Evolutionary conservation across 805 yeast genomes (phyloP).

Genomic region (Candida tammaniensis): DNA sequence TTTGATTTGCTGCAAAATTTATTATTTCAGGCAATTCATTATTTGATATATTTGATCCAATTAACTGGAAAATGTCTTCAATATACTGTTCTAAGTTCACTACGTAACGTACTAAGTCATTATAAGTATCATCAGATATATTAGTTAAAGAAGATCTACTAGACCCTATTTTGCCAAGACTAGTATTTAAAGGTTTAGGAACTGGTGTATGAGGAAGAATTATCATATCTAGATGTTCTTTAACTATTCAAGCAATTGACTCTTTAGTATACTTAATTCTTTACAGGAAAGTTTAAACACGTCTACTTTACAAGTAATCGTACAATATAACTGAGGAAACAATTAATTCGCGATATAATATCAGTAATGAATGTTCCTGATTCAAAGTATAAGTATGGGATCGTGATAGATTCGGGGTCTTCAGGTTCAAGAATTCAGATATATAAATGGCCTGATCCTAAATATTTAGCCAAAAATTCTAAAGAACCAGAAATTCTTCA

Average conservation of each 20-base stretch:
- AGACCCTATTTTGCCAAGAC: conserved; percentile 5
- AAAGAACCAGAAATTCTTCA: conserved; percentile 33
- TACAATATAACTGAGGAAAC: too few relatives aligned
- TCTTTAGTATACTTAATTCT: too few relatives aligned
- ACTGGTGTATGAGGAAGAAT: conserved; percentile 13
- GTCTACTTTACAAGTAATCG: too few relatives aligned
- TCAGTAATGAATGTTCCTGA: conserved; percentile 13
- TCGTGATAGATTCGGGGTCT: conserved; percentile 93
- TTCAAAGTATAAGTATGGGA: conserved; percentile 55
- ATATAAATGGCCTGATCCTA: conserved; percentile 69
- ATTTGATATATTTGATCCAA: neutral
- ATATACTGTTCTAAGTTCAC: conserved; percentile 34
- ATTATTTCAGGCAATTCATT: neutral
- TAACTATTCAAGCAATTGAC: too few relatives aligned
- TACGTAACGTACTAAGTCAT: conserved; percentile 24
- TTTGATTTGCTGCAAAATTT: neutral
- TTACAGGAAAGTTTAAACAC: neutral
- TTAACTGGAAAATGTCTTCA: conserved; percentile 20
- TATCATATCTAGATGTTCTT: conserved; percentile 14
- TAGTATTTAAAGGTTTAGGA: conserved; percentile 2
- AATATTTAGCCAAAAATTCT: conserved; percentile 13
- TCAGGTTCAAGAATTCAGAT: conserved; percentile 89
- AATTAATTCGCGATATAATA: neutral
- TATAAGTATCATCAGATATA: conserved; percentile 11
- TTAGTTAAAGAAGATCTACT: conserved; percentile 8